phyloP scores from a whole-genome alignment of 23 red algal genomes.

The Gracilaria gracilis region DNA sequence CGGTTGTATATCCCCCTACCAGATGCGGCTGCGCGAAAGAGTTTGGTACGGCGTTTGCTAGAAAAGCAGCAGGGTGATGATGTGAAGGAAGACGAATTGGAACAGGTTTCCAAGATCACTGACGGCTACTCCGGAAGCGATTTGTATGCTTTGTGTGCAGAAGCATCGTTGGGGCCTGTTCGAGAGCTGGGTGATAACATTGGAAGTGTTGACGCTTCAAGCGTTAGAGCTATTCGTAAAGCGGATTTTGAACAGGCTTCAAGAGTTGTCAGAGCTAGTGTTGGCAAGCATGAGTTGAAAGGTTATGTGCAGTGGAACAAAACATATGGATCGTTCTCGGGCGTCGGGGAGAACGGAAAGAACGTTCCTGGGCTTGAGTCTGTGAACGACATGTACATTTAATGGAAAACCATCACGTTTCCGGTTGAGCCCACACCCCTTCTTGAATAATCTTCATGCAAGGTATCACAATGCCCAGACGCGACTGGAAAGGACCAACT shows the following conservation, averaged over 20 bases:
- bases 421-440: not conserved
- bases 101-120: slow-evolving; percentile 49
- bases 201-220: slow-evolving; percentile 58
- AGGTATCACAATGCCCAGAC: not conserved
- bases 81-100: slow-evolving; percentile 66
- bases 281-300: slow-evolving; percentile 70
- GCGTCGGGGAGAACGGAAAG: not conserved
- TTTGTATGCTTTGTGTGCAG: slow-evolving; percentile 92
- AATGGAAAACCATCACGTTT: not conserved
- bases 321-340: slow-evolving; percentile 91
- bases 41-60: slow-evolving; percentile 67
- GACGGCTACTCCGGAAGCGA: slow-evolving; percentile 93
- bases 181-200: slow-evolving; percentile 85
- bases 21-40: slow-evolving; percentile 68
- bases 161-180: slow-evolving; percentile 90
- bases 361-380: not conserved
- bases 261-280: slow-evolving; percentile 79
- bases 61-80: slow-evolving; percentile 54
- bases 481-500: not conserved
- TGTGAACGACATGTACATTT: slow-evolving; percentile 6
- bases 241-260: slow-evolving; percentile 79
- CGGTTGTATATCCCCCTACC: slow-evolving; percentile 98
- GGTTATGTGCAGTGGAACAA: slow-evolving; percentile 92
- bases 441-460: not conserved
- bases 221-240: slow-evolving; percentile 69